Conservation (phyloP, 495 filamentous ascomycete species). For the Elasticomyces elasticus region DNA sequence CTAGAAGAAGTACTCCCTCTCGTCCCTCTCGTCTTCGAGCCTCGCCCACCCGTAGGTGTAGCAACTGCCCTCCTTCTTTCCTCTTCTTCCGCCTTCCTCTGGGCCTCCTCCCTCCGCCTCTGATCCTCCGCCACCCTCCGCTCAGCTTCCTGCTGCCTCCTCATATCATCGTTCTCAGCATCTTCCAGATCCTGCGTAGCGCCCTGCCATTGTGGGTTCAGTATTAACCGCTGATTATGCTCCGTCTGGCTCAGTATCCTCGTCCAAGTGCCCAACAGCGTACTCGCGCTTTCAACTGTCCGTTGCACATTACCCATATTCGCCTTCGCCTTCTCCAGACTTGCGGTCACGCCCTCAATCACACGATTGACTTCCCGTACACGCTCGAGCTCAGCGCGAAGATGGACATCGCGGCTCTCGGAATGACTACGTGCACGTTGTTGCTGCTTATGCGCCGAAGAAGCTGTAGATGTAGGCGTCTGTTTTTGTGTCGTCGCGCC, state of each 20-base stretch:
- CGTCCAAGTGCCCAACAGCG: constrained; percentile 91
- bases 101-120: constrained; percentile 60
- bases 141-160: constrained; percentile 63
- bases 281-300: constrained; percentile 80
- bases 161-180: constrained; percentile 62
- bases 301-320: constrained; percentile 90
- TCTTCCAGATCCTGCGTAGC: constrained; percentile 74
- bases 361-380: constrained; percentile 77
- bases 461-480: constrained; percentile 35
- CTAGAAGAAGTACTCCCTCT: constrained; percentile 35
- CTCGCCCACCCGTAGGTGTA: constrained; percentile 31
- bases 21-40: constrained; percentile 31
- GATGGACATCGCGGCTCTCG: constrained; percentile 59
- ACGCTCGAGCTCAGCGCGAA: constrained; percentile 68
- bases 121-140: constrained; percentile 65
- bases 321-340: constrained; percentile 66
- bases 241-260: constrained; percentile 93
- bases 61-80: constrained; percentile 46
- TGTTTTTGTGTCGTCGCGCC: constrained; percentile 32
- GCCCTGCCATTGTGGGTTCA: constrained; percentile 83
- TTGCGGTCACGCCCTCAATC: constrained; percentile 72
- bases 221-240: constrained; percentile 85
- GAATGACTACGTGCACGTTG: constrained; percentile 31
- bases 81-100: constrained; percentile 61
- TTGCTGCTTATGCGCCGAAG: constrained; percentile 36